Conservation (phyloP, 257 asterid species). For the Plantago ovata region DNA sequence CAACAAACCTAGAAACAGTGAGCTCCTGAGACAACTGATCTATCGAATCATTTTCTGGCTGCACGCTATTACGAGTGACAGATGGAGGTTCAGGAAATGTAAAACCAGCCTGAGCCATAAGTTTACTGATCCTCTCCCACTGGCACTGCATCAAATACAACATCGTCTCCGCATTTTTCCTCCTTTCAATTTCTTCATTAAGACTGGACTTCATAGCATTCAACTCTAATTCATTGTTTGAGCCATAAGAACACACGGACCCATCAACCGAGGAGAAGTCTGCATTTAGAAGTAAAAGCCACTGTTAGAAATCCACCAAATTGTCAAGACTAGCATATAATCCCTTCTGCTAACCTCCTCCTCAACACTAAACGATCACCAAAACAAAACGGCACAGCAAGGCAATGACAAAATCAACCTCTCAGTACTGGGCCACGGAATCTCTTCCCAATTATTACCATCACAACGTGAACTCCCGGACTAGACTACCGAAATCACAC, state of each 20-base stretch:
- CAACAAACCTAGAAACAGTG: conserved; percentile 50
- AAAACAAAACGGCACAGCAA: not conserved
- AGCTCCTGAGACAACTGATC: conserved; percentile 59
- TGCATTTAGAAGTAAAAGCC: conserved; percentile 20
- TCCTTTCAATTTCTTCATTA: conserved; percentile 61
- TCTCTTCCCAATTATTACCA: not conserved
- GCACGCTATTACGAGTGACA: conserved; percentile 28
- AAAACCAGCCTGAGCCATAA: conserved; percentile 62
- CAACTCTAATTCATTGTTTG: conserved; percentile 40
- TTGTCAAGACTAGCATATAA: too few relatives aligned
- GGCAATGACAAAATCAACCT: not conserved
- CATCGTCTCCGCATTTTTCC: conserved; percentile 58
- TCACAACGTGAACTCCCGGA: not conserved
- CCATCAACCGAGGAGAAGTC: conserved; percentile 62
- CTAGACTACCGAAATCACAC: not conserved
- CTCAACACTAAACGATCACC: too few relatives aligned
- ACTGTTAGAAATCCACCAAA: not conserved
- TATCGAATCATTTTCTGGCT: conserved; percentile 28
- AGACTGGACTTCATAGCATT: conserved; percentile 39
- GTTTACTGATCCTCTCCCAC: conserved; percentile 60
- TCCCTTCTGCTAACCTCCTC: too few relatives aligned
- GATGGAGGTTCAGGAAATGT: conserved; percentile 54
- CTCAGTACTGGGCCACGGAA: not conserved
- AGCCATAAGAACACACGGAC: conserved; percentile 26
- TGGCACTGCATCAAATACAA: conserved; percentile 46